Conservation (phyloP, 345 rosid species). For the Syzygium aromaticum region DNA sequence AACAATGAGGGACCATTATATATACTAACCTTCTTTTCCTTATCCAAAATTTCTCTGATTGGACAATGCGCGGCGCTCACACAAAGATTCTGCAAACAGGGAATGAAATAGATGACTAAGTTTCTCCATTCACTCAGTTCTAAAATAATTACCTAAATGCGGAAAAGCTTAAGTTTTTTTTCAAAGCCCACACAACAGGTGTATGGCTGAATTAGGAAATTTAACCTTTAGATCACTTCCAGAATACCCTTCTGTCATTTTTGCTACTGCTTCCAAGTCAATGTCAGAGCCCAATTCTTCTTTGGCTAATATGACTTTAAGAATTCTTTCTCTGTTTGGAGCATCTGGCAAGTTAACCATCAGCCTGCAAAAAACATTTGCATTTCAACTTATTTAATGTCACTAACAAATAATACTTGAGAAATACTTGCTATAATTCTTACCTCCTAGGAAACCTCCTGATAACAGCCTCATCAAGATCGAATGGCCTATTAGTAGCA, state of each 20-base stretch:
- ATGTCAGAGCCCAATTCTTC: conserved; percentile 74
- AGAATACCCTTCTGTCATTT: conserved; percentile 92
- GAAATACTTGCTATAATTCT: not conserved
- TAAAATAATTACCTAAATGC: not conserved
- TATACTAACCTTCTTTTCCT: conserved; percentile 79
- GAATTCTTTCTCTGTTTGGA: conserved; percentile 65
- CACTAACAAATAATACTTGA: not conserved
- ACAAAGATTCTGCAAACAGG: conserved; percentile 68
- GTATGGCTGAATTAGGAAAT: not conserved
- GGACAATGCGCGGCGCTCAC: conserved; percentile 98
- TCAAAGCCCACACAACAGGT: not conserved
- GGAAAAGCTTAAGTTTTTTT: not conserved
- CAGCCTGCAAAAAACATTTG: conserved; percentile 41
- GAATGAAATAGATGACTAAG: not conserved
- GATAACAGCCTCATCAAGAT: conserved; percentile 97
- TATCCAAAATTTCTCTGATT: conserved; percentile 85
- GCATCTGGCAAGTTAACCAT: conserved; percentile 97
- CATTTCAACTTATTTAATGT: not conserved
- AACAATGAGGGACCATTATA: not conserved
- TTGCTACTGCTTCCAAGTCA: conserved; percentile 75
- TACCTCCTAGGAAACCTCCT: conserved; percentile 97
- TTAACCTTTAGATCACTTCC: conserved; percentile 92
- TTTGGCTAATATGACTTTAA: conserved; percentile 78
- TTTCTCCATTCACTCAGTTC: not conserved
- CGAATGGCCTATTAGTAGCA: conserved; percentile 96